Evolutionary conservation across 805 yeast genomes (phyloP).

Genomic region (Lipomyces japonicus): DNA sequence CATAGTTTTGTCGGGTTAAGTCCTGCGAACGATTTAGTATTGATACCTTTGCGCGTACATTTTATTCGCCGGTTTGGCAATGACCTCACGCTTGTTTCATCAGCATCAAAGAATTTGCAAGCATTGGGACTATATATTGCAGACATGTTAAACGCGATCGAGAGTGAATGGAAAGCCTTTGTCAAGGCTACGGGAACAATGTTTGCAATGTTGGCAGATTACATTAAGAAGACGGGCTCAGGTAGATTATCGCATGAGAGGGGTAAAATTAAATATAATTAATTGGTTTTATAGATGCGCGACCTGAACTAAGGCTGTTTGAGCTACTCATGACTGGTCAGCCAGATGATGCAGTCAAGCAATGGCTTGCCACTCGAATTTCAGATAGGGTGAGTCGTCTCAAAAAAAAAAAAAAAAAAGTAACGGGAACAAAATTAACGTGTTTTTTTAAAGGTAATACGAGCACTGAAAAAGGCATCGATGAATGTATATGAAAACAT

Average conservation of each 20-base stretch:
- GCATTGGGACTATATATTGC: constrained; percentile 16
- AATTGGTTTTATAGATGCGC: too few species aligned
- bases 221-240: background rate
- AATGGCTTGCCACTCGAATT: constrained; percentile 22
- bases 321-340: constrained; percentile 27
- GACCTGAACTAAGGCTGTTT: constrained; percentile 7
- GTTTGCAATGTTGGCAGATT: constrained; percentile 1
- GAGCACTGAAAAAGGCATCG: constrained; percentile 23
- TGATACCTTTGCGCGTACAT: constrained; percentile 22
- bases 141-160: constrained; percentile 12
- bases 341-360: constrained; percentile 10
- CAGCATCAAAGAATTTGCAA: constrained; percentile 21
- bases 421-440: too few species aligned
- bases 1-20: constrained; percentile 13
- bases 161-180: constrained; percentile 15
- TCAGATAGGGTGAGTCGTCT: constrained; percentile 19
- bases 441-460: too few species aligned
- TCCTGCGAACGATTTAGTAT: background rate
- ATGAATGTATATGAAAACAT: constrained; percentile 16
- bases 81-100: constrained; percentile 19
- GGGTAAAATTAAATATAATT: too few species aligned
- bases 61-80: constrained; percentile 28
- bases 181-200: constrained; percentile 2
- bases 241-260: too few species aligned
- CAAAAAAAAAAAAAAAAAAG: too few species aligned